Conservation (phyloP, 805 yeast species). For the Metahyphopichia silvanorum region DNA sequence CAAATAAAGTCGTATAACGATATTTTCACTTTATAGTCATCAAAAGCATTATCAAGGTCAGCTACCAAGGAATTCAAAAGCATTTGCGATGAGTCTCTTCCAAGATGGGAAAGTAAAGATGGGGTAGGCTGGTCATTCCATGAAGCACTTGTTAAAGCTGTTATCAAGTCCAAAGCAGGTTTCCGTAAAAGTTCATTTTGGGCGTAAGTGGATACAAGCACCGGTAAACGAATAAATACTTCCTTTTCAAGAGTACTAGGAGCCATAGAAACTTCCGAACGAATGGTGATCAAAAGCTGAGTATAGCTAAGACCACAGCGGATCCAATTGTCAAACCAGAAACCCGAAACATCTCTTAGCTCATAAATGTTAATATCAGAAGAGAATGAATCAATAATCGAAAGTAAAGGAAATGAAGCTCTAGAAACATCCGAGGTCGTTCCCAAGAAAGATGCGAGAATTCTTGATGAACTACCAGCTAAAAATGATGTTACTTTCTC, state of each 20-base stretch:
- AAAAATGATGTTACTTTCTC: slow-evolving; percentile 44
- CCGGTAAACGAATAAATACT: slow-evolving; percentile 54
- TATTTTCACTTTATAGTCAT: slow-evolving; percentile 50
- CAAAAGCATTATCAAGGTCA: slow-evolving; percentile 58
- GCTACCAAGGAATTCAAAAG: slow-evolving; percentile 57
- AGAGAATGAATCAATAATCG: slow-evolving; percentile 47
- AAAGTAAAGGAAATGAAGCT: slow-evolving; percentile 50
- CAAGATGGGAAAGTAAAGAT: slow-evolving; percentile 78
- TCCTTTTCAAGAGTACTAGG: slow-evolving; percentile 67
- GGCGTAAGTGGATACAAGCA: slow-evolving; percentile 56
- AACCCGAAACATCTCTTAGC: slow-evolving; percentile 41
- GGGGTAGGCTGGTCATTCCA: slow-evolving; percentile 63
- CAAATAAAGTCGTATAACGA: slow-evolving; percentile 62
- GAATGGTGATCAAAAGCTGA: slow-evolving; percentile 51
- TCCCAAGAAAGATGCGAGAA: slow-evolving; percentile 56
- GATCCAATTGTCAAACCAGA: slow-evolving; percentile 49
- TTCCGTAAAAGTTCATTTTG: slow-evolving; percentile 46
- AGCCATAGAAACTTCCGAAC: slow-evolving; percentile 44
- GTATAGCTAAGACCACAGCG: slow-evolving; percentile 53
- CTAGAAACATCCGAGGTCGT: slow-evolving; percentile 49
- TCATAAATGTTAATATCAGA: slow-evolving; percentile 32
- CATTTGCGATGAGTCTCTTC: slow-evolving; percentile 56
- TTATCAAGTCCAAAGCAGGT: slow-evolving; percentile 52
- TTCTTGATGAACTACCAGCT: slow-evolving; percentile 46
- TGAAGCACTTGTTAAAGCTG: slow-evolving; percentile 51